These are phyloP conservation scores for Anthoceros angustus DNA, from an alignment of 225 moss, liverwort and hornwort genomes.

Conservation along the genomic window DNA sequence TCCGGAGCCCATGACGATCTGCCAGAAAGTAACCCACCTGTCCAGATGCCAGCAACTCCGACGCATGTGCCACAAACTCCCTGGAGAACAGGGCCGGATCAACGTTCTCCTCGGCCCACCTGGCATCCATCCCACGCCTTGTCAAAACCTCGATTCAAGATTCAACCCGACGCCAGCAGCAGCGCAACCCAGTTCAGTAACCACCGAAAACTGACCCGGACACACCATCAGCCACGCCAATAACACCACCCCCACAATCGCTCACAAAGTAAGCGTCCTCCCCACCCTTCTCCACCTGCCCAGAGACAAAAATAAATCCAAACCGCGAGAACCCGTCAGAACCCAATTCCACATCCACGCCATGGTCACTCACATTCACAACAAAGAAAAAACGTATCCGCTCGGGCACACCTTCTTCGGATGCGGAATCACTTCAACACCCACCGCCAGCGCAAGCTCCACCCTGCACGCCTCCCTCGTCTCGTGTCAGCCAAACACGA, in stretches of 20 bases:
- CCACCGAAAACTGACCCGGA: conserved; percentile 38
- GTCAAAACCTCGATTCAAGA: not conserved
- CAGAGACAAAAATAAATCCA: not conserved
- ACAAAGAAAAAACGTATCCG: not conserved
- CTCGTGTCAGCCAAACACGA: not conserved
- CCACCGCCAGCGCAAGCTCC: conserved; percentile 51
- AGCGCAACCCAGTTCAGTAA: too few relatives aligned
- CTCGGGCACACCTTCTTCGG: conserved; percentile 53
- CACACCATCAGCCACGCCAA: conserved; percentile 90
- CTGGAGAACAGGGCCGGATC: conserved; percentile 86
- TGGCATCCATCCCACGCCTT: conserved; percentile 6
- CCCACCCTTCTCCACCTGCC: conserved; percentile 82
- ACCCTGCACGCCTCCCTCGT: conserved; percentile 21
- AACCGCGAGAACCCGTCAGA: not conserved
- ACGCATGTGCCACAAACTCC: conserved; percentile 87
- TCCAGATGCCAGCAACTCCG: conserved; percentile 57
- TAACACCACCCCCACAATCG: conserved; percentile 51
- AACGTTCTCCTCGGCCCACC: conserved; percentile 94
- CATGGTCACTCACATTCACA: not conserved
- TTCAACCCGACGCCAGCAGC: too few relatives aligned
- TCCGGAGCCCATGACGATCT: not conserved
- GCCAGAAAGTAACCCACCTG: conserved; percentile 37
- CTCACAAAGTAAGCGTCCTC: conserved; percentile 95
- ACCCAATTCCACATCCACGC: not conserved
- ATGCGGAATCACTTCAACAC: conserved; percentile 82